A percentile compares a stretch with the other conserved stretches of the same genome.
phyloP scores from a whole-genome alignment of 1,284 basidiomycete genomes.

The Xerocomus nothofagi region DNA sequence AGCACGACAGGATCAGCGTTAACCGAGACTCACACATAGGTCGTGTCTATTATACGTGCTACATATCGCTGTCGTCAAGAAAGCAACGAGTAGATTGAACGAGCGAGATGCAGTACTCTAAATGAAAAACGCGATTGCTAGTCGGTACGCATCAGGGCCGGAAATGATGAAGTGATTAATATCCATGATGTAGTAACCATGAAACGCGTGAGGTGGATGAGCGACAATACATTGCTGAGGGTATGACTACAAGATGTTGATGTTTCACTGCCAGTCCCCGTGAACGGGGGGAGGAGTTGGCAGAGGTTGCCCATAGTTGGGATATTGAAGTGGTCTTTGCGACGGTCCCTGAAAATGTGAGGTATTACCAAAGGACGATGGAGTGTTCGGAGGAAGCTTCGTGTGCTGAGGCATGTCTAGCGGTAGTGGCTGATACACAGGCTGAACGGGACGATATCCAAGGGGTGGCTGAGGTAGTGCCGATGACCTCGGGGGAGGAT shows the following conservation, averaged over 20 bases:
- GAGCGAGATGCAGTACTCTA: slow-evolving; percentile 22
- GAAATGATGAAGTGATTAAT: slow-evolving; percentile 2
- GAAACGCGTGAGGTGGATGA: slow-evolving; percentile 8
- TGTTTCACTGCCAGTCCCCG: slow-evolving; percentile 28
- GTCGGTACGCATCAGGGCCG: slow-evolving; percentile 1
- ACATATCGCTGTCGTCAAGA: slow-evolving; percentile 11
- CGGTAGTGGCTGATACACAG: slow-evolving; percentile 40
- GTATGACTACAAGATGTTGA: slow-evolving; percentile 12
- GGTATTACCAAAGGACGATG: slow-evolving; percentile 27
- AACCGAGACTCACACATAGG: slow-evolving; percentile 6
- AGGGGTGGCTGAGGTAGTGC: slow-evolving; percentile 44
- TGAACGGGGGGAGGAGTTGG: slow-evolving; percentile 24
- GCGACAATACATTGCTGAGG: slow-evolving; percentile 15
- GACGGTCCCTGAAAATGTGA: slow-evolving; percentile 44
- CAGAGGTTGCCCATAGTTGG: slow-evolving; percentile 31
- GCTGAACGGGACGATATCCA: slow-evolving; percentile 34
- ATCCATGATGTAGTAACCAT: slow-evolving; percentile 11
- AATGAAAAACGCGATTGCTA: slow-evolving; percentile 2
- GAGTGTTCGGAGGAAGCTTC: slow-evolving; percentile 32
- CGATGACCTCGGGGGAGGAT: slow-evolving; percentile 30
- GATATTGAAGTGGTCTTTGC: slow-evolving; percentile 40
- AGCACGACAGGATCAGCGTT: slow-evolving; percentile 21
- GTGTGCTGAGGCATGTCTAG: slow-evolving; percentile 26
- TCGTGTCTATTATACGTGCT: slow-evolving; percentile 9
- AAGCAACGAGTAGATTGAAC: not conserved